These are phyloP conservation scores for Filobasidium wieringae DNA, from an alignment of 768 basidiomycete genomes.

Conservation along the genomic window DNA sequence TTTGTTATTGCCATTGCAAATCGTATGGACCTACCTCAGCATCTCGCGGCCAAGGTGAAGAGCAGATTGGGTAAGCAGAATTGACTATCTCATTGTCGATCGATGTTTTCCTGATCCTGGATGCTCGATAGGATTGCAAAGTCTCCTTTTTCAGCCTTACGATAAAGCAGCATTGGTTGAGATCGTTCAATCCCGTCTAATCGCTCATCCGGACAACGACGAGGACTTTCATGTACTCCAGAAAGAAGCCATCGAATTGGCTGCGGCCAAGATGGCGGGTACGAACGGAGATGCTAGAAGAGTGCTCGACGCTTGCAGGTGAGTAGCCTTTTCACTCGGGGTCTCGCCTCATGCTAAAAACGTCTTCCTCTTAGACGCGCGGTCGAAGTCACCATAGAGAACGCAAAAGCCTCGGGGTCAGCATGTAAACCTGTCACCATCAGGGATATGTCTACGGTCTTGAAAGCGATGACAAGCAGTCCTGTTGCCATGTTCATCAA, in stretches of 20 bases:
- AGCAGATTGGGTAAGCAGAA: constrained; percentile 65
- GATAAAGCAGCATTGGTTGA: constrained; percentile 57
- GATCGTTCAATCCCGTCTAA: constrained; percentile 75
- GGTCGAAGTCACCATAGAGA: constrained; percentile 56
- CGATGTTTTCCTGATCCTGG: neutral
- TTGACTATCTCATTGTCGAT: neutral
- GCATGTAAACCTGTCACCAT: constrained; percentile 47
- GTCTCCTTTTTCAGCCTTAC: constrained; percentile 63
- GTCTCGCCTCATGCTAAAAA: neutral
- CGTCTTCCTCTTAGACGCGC: constrained; percentile 49
- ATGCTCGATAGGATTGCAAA: constrained; percentile 31
- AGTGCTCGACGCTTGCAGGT: constrained; percentile 86
- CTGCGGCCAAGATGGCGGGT: constrained; percentile 62
- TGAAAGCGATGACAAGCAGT: constrained; percentile 77
- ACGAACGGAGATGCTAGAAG: constrained; percentile 91
- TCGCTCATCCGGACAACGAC: constrained; percentile 40
- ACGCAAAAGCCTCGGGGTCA: constrained; percentile 40
- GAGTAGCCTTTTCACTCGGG: constrained; percentile 16
- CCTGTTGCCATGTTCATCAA: constrained; percentile 73
- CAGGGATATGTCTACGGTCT: constrained; percentile 64
- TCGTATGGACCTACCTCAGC: constrained; percentile 93
- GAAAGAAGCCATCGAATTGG: constrained; percentile 69
- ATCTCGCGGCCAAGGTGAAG: constrained; percentile 82
- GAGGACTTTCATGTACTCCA: constrained; percentile 46
- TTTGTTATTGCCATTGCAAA: constrained; percentile 96